phyloP scores from a whole-genome alignment of 2,329 filamentous ascomycete species.

The Stagonosporopsis rhizophila region DNA sequence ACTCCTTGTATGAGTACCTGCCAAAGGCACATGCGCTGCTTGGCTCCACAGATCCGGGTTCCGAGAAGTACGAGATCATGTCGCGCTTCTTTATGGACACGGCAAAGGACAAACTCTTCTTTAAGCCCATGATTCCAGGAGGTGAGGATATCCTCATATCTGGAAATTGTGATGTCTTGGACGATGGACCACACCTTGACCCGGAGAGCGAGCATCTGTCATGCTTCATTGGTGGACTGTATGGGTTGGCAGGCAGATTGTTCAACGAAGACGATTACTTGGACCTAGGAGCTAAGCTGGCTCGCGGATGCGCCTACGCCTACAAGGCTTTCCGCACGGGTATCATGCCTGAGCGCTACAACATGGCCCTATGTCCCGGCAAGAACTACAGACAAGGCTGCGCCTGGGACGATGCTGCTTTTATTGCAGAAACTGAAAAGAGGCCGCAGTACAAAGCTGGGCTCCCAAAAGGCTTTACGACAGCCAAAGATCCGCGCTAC shows the following conservation, averaged over 20 bases:
- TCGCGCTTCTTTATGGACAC: slow-evolving; percentile 60
- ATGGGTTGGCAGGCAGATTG: slow-evolving; percentile 63
- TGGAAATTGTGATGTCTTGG: slow-evolving; percentile 52
- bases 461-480: slow-evolving; percentile 52
- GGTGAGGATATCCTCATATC: slow-evolving; percentile 56
- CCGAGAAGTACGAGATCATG: slow-evolving; percentile 56
- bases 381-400: slow-evolving; percentile 46
- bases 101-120: slow-evolving; percentile 55
- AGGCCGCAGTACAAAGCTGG: slow-evolving; percentile 34
- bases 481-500: slow-evolving; percentile 52
- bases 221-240: slow-evolving; percentile 67
- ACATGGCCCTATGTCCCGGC: slow-evolving; percentile 58
- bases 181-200: slow-evolving; percentile 35
- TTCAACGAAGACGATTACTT: slow-evolving; percentile 61
- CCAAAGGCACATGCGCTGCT: slow-evolving; percentile 57
- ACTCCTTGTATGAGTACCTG: slow-evolving; percentile 50
- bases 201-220: slow-evolving; percentile 64
- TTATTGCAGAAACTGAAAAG: slow-evolving; percentile 47
- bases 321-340: slow-evolving; percentile 63
- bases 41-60: slow-evolving; percentile 52
- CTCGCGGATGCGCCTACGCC: slow-evolving; percentile 66
- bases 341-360: slow-evolving; percentile 66
- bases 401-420: slow-evolving; percentile 60
- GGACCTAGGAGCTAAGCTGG: slow-evolving; percentile 61
- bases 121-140: slow-evolving; percentile 56